Evolutionary conservation across 371 early-diverging fungal species (phyloP).

Genomic region (Sporodiniella umbellata): DNA sequence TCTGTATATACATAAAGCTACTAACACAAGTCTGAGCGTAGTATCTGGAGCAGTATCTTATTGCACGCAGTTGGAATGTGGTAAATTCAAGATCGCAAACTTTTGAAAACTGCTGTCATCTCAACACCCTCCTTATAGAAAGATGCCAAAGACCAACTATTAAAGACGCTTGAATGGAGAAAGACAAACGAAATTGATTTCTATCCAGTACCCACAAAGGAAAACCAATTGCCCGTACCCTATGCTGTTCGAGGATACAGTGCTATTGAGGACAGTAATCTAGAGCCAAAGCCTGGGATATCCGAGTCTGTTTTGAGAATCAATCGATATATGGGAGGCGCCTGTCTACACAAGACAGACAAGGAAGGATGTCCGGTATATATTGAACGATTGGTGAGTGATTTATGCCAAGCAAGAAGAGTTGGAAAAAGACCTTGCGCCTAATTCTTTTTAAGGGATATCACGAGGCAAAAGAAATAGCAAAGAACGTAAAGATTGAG

Average conservation of each 20-base stretch:
- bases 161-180: slow-evolving; percentile 69
- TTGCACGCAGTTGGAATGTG: too few relatives aligned
- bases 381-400: slow-evolving; percentile 72
- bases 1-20: too few relatives aligned
- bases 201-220: slow-evolving; percentile 59
- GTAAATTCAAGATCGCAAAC: too few relatives aligned
- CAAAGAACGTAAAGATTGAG: slow-evolving; percentile 52
- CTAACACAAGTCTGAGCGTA: too few relatives aligned
- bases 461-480: slow-evolving; percentile 69
- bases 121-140: too few relatives aligned
- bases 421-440: not conserved
- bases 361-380: slow-evolving; percentile 74
- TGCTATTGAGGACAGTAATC: slow-evolving; percentile 62
- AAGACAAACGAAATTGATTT: slow-evolving; percentile 58
- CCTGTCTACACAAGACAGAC: slow-evolving; percentile 80
- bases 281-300: slow-evolving; percentile 54
- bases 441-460: slow-evolving; percentile 51
- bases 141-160: slow-evolving; percentile 63
- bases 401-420: not conserved
- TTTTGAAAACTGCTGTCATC: too few relatives aligned
- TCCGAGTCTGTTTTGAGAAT: slow-evolving; percentile 60
- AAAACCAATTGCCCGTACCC: slow-evolving; percentile 61
- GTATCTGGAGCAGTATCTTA: too few relatives aligned
- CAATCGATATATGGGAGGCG: slow-evolving; percentile 67
- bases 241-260: slow-evolving; percentile 68